Evolutionary conservation across 2,329 filamentous ascomycete species (phyloP).

Genomic region (Trichoderma pleuroti): DNA sequence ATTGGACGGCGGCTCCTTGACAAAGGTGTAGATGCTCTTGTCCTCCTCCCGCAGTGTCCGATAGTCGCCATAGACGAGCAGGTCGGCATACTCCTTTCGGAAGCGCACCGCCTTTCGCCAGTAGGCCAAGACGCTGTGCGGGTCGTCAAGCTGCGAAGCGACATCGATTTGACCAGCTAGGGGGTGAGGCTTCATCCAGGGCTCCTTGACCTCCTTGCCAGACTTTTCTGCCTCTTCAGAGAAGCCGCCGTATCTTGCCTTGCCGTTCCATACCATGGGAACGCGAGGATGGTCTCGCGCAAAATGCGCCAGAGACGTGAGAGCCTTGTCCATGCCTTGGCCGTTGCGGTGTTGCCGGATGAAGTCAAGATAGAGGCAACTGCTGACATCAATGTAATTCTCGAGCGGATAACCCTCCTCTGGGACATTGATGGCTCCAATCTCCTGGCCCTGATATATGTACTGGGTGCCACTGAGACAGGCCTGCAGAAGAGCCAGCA

Average conservation of each 20-base stretch:
- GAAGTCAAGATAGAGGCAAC: slow-evolving; percentile 40
- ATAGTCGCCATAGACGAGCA: slow-evolving; percentile 37
- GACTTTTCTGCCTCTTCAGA: slow-evolving; percentile 35
- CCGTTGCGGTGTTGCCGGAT: slow-evolving; percentile 29
- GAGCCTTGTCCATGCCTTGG: slow-evolving; percentile 36
- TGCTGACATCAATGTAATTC: slow-evolving; percentile 48
- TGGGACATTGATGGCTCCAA: slow-evolving; percentile 61
- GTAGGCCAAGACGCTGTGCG: slow-evolving; percentile 34
- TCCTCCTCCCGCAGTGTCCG: slow-evolving; percentile 26
- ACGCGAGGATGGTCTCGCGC: slow-evolving; percentile 62
- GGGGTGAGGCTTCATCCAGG: slow-evolving; percentile 36
- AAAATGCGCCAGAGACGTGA: slow-evolving; percentile 33
- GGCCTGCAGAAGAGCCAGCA: slow-evolving; percentile 53
- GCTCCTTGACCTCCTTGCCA: slow-evolving; percentile 28
- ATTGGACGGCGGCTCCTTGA: slow-evolving; percentile 29
- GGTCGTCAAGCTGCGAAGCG: slow-evolving; percentile 46
- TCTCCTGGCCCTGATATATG: slow-evolving; percentile 65
- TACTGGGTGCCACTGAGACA: slow-evolving; percentile 59
- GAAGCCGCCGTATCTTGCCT: slow-evolving; percentile 33
- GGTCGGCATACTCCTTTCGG: slow-evolving; percentile 31
- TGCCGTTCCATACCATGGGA: slow-evolving; percentile 61
- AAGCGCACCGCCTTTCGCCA: slow-evolving; percentile 34
- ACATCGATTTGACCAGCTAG: slow-evolving; percentile 49
- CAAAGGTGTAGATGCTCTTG: slow-evolving; percentile 27
- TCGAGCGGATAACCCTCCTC: slow-evolving; percentile 56